Base-by-base conservation (phyloP, 352 stramenopile genomes). In the Phytophthora pseudosyringae region DNA sequence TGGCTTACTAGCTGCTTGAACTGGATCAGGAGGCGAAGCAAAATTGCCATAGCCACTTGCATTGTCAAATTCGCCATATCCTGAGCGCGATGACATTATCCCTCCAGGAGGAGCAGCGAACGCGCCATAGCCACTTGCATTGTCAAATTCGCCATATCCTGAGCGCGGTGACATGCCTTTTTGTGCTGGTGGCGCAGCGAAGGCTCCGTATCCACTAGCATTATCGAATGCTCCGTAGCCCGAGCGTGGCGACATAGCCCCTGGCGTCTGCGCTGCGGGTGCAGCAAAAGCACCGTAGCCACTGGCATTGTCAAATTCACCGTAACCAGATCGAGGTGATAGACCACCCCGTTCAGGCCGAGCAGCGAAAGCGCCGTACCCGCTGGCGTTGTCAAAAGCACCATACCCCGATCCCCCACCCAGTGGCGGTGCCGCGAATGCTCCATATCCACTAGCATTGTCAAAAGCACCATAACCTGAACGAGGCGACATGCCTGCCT, bases 261-360 rank as follows among this genome's bases (percentile, higher is more conserved):
- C 55, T 43, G 21, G 21, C 25, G 44, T 47, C 5, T 21, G 21
- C 21, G 21, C 56, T 11, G 67, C 63, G 3, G 68, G 59, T 5
- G 52, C 46, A 4, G 59, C 64, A 44, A 87, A 87, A 5, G 74
- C 57, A 3, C 77, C 78, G 32, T 81, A 77, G 4, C 60, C 60
- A 15, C 67, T 80, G 15, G 49, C 67, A 33, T 66, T 64, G 1
- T 78, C 62, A 18, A 81, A 81, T 4, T 28, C 69, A 11, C 69
- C 68, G n/a, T 83, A 83, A 0, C 60, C 64, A 15, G 72, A 80
- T 25, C 55, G 51, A 29, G 61, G 39, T 18, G 61, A 65, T 38
- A 65, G 64, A 5, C 2, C 31, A n/a, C 25, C 28, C 64, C 13
- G 28, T 44, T 21, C 10, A n/a, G 48, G 56, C 1, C 33, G 53